These are phyloP conservation scores for Cenchrus fungigraminus DNA, from an alignment of 176 grass and related monocot genomes.

Conservation along the genomic window DNA sequence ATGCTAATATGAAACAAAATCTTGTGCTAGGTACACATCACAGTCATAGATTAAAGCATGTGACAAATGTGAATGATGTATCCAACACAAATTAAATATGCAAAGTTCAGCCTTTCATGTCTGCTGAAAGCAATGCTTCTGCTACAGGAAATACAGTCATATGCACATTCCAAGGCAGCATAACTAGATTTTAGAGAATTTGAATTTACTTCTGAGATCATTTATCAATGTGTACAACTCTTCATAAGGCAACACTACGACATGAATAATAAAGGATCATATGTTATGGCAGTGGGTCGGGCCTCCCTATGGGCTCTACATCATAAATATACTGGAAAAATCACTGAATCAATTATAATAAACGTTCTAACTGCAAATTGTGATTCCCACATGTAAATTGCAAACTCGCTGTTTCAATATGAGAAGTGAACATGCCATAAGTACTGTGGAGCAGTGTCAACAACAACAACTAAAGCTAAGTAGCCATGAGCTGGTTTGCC, in stretches of 20 bases:
- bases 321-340: background rate
- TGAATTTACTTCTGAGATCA: background rate
- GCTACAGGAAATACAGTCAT: background rate
- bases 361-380: too few relatives aligned
- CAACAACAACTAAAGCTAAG: slow-evolving; percentile 51
- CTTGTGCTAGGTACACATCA: background rate
- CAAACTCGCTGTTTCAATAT: background rate
- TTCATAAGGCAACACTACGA: background rate
- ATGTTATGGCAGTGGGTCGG: too few relatives aligned
- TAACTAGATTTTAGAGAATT: background rate
- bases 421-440: background rate
- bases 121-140: background rate
- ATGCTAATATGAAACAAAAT: background rate
- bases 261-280: background rate
- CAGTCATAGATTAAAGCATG: background rate
- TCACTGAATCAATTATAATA: background rate
- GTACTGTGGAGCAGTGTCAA: slow-evolving; percentile 54
- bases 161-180: background rate
- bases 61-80: background rate
- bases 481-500: slow-evolving; percentile 60
- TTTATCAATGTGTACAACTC: background rate
- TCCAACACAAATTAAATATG: background rate
- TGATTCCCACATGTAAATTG: too few relatives aligned
- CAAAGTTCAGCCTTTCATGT: background rate
- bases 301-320: too few relatives aligned